Evolutionary conservation across 2,329 filamentous ascomycete species (phyloP).

Genomic region (Leptodontidium sp.): DNA sequence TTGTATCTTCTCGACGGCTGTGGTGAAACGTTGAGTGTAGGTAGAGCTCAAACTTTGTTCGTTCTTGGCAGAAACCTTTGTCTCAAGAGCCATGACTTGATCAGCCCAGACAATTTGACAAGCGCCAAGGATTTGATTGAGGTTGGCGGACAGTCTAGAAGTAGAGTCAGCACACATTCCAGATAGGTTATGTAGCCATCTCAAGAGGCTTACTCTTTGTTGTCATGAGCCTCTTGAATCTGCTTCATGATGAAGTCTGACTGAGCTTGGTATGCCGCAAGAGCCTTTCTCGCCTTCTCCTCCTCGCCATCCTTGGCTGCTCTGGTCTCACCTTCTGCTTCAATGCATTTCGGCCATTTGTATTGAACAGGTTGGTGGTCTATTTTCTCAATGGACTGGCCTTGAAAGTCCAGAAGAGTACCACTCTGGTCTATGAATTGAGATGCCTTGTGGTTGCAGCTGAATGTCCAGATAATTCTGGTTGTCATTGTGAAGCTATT

Average conservation of each 20-base stretch:
- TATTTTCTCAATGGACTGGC: not conserved
- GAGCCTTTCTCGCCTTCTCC: not conserved
- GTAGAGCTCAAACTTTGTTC: not conserved
- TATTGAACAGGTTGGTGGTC: not conserved
- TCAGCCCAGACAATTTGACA: not conserved
- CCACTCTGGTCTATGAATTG: not conserved
- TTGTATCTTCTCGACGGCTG: not conserved
- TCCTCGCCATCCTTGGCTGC: not conserved
- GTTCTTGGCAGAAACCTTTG: not conserved
- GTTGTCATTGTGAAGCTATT: not conserved
- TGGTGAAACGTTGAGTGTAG: not conserved
- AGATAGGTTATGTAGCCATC: not conserved
- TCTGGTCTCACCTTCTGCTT: not conserved
- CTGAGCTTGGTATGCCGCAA: not conserved
- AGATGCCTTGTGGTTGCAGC: not conserved
- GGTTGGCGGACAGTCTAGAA: not conserved
- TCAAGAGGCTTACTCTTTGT: not conserved
- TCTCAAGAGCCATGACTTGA: not conserved
- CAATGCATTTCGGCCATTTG: not conserved
- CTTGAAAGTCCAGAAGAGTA: not conserved
- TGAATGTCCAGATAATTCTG: not conserved
- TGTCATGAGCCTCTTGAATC: not conserved
- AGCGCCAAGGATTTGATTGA: not conserved
- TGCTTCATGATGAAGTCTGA: slow-evolving; percentile 2
- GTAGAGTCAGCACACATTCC: not conserved